phyloP scores from a whole-genome alignment of 2,329 filamentous ascomycete species.

The Aulographum hederae region DNA sequence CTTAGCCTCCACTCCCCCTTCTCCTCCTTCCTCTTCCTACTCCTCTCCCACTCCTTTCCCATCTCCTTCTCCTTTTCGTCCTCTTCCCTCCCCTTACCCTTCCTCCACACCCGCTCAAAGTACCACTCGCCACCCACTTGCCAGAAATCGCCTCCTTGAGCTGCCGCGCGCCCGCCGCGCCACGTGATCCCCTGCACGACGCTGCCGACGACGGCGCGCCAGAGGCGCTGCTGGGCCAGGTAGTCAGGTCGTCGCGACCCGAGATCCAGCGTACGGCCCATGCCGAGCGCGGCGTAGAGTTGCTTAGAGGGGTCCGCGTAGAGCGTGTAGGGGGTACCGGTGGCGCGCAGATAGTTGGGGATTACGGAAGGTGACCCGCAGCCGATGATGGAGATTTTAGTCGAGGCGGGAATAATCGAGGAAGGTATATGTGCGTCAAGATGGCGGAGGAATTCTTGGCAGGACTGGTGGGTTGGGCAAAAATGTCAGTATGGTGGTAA shows the following conservation, averaged over 20 bases:
- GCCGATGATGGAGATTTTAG: conserved; percentile 51
- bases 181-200: conserved; percentile 36
- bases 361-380: conserved; percentile 55
- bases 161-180: conserved; percentile 34
- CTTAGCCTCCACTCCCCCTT: conserved; percentile 39
- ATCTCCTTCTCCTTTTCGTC: conserved; percentile 3
- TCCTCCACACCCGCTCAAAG: conserved; percentile 34
- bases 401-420: conserved; percentile 26
- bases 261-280: conserved; percentile 44
- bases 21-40: conserved; percentile 3
- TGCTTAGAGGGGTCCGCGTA: conserved; percentile 55
- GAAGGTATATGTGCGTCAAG: conserved; percentile 39
- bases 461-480: conserved; percentile 39
- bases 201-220: conserved; percentile 27
- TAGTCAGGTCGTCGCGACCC: conserved; percentile 45
- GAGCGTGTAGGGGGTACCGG: conserved; percentile 51
- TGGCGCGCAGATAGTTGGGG: conserved; percentile 42
- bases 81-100: conserved; percentile 6
- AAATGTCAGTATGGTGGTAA: background rate
- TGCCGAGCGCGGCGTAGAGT: conserved; percentile 49
- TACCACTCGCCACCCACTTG: conserved; percentile 66
- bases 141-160: conserved; percentile 45
- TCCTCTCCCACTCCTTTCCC: background rate
- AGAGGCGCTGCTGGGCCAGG: conserved; percentile 35
- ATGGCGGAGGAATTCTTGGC: conserved; percentile 53